These are phyloP conservation scores for Microbotryum silenes-acaulis DNA, from an alignment of 1,284 basidiomycete genomes.

Conservation along the genomic window DNA sequence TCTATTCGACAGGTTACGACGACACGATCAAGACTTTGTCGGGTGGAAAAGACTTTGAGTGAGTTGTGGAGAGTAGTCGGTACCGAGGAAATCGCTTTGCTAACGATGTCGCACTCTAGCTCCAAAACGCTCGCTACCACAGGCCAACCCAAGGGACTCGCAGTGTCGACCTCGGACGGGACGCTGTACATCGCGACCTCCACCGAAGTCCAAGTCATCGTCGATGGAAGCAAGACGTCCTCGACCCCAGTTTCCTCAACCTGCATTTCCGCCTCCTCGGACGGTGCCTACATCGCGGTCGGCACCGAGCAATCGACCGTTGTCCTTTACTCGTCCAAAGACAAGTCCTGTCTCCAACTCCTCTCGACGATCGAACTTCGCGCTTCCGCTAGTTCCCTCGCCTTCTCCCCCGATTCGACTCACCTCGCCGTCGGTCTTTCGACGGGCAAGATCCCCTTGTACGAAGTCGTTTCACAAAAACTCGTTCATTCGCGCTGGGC, in stretches of 20 bases:
- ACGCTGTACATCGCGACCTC: constrained; percentile 61
- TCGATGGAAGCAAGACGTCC: constrained; percentile 44
- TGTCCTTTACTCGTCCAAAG: constrained; percentile 55
- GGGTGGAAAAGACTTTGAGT: neutral
- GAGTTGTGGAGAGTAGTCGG: neutral
- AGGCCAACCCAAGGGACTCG: constrained; percentile 67
- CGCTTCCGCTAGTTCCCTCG: constrained; percentile 62
- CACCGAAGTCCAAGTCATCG: constrained; percentile 54
- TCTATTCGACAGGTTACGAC: constrained; percentile 70
- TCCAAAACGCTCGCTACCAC: constrained; percentile 42
- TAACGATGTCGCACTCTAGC: constrained; percentile 16
- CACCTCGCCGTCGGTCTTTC: constrained; percentile 26
- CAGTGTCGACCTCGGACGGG: constrained; percentile 51
- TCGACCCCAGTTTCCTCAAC: constrained; percentile 47
- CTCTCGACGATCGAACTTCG: constrained; percentile 47
- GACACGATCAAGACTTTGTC: constrained; percentile 56
- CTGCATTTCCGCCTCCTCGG: constrained; percentile 12
- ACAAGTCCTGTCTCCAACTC: constrained; percentile 1
- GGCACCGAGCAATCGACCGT: constrained; percentile 60
- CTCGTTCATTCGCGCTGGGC: constrained; percentile 11
- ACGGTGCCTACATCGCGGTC: constrained; percentile 15
- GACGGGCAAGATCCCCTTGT: constrained; percentile 26
- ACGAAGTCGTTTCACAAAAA: neutral
- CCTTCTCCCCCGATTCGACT: constrained; percentile 61
- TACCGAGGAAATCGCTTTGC: constrained; percentile 19